Percentiles rank a stretch among this genome's conserved stretches.
Conservation (phyloP, 306 rosid genomes). For the Crataegus laevigata region DNA sequence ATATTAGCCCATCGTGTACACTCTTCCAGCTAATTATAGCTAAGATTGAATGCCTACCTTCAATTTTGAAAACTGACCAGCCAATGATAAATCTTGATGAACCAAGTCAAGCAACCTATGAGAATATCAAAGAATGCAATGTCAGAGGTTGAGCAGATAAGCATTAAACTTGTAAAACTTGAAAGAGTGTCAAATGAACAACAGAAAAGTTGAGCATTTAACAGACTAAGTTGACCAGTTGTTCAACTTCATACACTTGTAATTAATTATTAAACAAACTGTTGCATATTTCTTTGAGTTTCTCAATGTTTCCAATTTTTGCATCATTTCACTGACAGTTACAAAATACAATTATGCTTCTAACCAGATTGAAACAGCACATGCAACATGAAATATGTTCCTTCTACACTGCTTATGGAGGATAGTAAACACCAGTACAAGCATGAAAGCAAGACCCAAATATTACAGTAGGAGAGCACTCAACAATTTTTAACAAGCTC, state of each 20-base stretch:
- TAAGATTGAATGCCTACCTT: slow-evolving; percentile 45
- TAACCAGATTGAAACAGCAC: neutral
- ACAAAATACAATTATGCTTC: neutral
- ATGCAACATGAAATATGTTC: neutral
- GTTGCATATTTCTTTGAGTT: neutral
- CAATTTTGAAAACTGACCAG: slow-evolving; percentile 74
- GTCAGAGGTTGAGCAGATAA: slow-evolving; percentile 12
- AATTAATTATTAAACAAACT: too few relatives aligned
- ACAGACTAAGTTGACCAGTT: too few relatives aligned
- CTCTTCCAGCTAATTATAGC: slow-evolving; percentile 4
- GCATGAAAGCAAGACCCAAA: neutral
- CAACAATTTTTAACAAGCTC: neutral
- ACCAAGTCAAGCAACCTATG: slow-evolving; percentile 82
- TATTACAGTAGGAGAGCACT: neutral
- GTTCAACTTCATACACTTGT: neutral
- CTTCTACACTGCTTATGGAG: neutral
- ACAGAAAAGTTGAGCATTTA: neutral
- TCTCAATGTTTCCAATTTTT: neutral
- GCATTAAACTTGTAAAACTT: slow-evolving; percentile 4
- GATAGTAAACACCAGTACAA: neutral
- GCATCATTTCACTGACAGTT: neutral
- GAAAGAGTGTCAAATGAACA: slow-evolving; percentile 6
- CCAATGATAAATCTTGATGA: slow-evolving; percentile 81
- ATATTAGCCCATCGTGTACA: slow-evolving; percentile 5
- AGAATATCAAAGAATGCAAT: slow-evolving; percentile 1